Evolutionary conservation across 768 basidiomycete species (phyloP).

Genomic region (Mycena olivaceomarginata): DNA sequence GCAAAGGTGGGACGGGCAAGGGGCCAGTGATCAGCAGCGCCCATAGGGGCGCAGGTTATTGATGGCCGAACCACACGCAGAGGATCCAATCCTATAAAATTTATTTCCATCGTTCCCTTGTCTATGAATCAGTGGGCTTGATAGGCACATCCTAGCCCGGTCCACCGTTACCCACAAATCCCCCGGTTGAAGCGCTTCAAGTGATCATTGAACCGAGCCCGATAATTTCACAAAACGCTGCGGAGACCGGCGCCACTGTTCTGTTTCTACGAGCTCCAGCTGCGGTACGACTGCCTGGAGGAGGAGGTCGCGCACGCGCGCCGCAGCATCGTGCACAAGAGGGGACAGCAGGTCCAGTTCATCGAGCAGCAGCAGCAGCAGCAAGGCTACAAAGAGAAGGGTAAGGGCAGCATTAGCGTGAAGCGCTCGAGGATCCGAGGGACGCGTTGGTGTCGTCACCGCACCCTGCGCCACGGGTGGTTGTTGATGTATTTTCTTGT

Average conservation of each 20-base stretch:
- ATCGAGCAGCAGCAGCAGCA: constrained; percentile 29
- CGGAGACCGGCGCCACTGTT: no score
- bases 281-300: constrained; percentile 29
- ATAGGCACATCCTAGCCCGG: no score
- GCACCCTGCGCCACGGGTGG: not conserved
- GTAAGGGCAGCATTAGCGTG: not conserved
- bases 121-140: no score
- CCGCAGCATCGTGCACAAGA: constrained; percentile 29
- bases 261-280: constrained; percentile 18
- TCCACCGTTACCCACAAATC: no score
- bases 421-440: constrained; percentile 15
- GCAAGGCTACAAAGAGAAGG: not conserved
- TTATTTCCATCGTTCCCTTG: no score
- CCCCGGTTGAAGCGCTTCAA: not conserved
- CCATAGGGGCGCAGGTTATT: no score
- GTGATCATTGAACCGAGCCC: not conserved
- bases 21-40: no score
- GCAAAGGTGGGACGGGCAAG: no score
- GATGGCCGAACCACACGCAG: no score
- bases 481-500: not conserved
- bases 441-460: no score
- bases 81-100: no score
- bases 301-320: constrained; percentile 31
- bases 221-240: no score
- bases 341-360: constrained; percentile 25